Evolutionary conservation across 345 rosid genomes (phyloP).

Genomic region (Laguncularia racemosa): DNA sequence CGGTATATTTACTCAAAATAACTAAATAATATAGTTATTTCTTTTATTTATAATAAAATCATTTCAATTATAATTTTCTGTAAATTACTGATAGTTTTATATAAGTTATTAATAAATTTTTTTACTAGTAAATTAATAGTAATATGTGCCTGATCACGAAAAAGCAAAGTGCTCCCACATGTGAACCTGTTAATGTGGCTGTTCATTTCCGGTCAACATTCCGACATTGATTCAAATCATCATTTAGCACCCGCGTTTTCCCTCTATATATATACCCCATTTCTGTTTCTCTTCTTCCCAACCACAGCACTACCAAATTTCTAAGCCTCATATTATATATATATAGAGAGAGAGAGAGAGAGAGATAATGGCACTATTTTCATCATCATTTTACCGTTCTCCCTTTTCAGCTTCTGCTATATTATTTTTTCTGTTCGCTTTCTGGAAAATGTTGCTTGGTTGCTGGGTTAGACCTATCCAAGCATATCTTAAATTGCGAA

Average conservation of each 20-base stretch:
- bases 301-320: not conserved
- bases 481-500: constrained; percentile 45
- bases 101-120: too few species aligned
- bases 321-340: not conserved
- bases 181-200: not conserved
- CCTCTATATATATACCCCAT: constrained; percentile 31
- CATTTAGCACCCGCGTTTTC: not conserved
- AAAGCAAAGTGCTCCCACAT: not conserved
- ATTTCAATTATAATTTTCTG: too few species aligned
- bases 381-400: constrained; percentile 4
- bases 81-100: too few species aligned
- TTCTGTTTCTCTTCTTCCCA: constrained; percentile 1
- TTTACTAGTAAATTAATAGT: too few species aligned
- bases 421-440: constrained; percentile 18
- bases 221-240: constrained; percentile 9
- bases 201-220: constrained; percentile 9
- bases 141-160: too few species aligned
- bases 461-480: constrained; percentile 58
- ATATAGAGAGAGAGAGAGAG: constrained; percentile 6
- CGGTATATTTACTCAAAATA: too few species aligned
- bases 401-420: constrained; percentile 4
- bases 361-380: constrained; percentile 12
- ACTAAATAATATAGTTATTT: too few species aligned
- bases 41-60: too few species aligned
- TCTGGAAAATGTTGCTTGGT: constrained; percentile 32